Conservation (phyloP, 2,329 filamentous ascomycete genomes). For the Colletotrichum cordylinicola region DNA sequence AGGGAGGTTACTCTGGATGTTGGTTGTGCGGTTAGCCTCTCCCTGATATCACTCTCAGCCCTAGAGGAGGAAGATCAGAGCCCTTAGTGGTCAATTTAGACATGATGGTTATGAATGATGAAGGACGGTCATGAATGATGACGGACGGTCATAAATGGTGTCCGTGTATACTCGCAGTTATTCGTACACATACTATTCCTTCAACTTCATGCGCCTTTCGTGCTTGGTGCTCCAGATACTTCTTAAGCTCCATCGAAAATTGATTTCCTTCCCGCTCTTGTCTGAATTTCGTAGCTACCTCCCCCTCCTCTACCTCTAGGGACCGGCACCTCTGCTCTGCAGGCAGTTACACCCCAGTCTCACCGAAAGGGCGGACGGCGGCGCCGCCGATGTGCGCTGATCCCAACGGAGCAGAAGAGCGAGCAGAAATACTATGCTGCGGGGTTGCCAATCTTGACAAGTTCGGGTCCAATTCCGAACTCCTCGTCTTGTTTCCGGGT, state of each 20-base stretch:
- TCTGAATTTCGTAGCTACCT: too few relatives aligned
- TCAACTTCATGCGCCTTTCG: not conserved
- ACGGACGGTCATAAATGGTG: too few relatives aligned
- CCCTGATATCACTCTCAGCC: not conserved
- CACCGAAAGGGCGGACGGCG: too few relatives aligned
- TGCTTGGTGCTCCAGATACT: too few relatives aligned
- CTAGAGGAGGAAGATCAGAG: not conserved
- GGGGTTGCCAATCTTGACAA: rapidly evolving
- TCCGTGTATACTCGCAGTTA: rapidly evolving
- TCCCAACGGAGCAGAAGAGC: rapidly evolving
- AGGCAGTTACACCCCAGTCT: too few relatives aligned
- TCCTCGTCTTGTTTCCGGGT: rapidly evolving
- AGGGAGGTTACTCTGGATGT: rapidly evolving
- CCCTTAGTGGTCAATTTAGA: not conserved
- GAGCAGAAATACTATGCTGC: not conserved
- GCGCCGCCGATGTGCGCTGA: too few relatives aligned
- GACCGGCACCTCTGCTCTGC: too few relatives aligned
- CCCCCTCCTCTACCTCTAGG: too few relatives aligned
- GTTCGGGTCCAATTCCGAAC: rapidly evolving
- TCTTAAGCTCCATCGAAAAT: too few relatives aligned
- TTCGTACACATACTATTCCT: not conserved
- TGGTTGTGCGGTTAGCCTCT: not conserved
- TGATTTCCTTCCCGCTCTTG: too few relatives aligned
- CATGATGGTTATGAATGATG: too few relatives aligned
- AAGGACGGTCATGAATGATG: too few relatives aligned